phyloP scores from a whole-genome alignment of 495 filamentous ascomycete genomes.

The Penicillium crystallinum region DNA sequence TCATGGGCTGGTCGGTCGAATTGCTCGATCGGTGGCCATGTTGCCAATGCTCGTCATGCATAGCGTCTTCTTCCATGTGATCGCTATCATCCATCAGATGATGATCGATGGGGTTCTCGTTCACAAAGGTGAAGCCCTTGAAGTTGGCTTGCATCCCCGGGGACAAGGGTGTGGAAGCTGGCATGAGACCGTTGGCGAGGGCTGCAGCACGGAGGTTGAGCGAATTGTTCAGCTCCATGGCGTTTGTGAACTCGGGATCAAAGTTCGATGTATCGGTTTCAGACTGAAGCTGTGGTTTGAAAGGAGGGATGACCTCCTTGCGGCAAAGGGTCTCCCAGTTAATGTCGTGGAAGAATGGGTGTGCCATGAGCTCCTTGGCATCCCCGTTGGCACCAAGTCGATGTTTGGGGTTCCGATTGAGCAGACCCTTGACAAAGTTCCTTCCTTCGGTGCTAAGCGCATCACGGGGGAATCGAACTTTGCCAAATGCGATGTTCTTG shows the following conservation, averaged over 20 bases:
- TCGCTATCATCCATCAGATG: constrained; percentile 66
- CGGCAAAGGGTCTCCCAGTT: constrained; percentile 82
- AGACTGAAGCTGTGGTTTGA: constrained; percentile 94
- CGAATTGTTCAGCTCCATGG: constrained; percentile 61
- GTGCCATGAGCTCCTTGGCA: constrained; percentile 89
- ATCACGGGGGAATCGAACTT: constrained; percentile 92
- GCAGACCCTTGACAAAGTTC: constrained; percentile 95
- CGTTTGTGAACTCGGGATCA: constrained; percentile 97
- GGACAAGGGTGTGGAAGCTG: constrained; percentile 82
- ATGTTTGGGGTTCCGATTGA: constrained; percentile 96
- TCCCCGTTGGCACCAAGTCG: constrained; percentile 86
- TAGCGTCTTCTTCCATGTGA: constrained; percentile 67
- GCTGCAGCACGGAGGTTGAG: constrained; percentile 84
- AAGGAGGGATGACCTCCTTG: constrained; percentile 93
- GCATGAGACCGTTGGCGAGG: constrained; percentile 66
- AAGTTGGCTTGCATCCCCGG: constrained; percentile 97
- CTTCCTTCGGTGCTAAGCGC: constrained; percentile 89
- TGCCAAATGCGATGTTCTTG: constrained; percentile 99
- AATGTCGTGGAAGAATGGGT: constrained; percentile 90
- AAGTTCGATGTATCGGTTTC: constrained; percentile 97
- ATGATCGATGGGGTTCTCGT: constrained; percentile 92
- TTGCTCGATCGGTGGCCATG: constrained; percentile 32
- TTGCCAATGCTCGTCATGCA: constrained; percentile 48
- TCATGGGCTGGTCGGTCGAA: constrained; percentile 59
- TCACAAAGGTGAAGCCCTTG: constrained; percentile 96